Conservation (phyloP, 2,329 filamentous ascomycete species). For the Calonectria ilicicola region DNA sequence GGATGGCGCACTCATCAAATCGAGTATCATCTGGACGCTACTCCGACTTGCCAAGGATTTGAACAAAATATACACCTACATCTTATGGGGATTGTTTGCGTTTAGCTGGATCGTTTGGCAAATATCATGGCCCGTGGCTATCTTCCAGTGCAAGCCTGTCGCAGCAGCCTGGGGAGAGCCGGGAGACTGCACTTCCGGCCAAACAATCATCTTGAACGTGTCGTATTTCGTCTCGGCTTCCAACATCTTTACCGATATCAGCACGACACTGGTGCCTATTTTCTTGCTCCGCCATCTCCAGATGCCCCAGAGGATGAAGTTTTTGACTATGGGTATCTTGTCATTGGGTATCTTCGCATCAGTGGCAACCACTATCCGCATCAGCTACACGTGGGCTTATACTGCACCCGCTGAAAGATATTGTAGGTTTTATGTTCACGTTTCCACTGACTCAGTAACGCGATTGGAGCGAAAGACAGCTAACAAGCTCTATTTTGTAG, state of each 20-base stretch:
- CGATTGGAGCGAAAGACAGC: not conserved
- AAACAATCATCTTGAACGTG: slow-evolving; percentile 26
- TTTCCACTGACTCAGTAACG: not conserved
- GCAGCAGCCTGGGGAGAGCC: slow-evolving; percentile 30
- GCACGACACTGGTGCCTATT: slow-evolving; percentile 23
- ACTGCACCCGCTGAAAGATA: slow-evolving; percentile 9
- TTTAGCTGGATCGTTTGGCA: slow-evolving; percentile 33
- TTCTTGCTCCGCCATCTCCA: slow-evolving; percentile 30
- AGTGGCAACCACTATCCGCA: slow-evolving; percentile 33
- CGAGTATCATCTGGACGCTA: slow-evolving; percentile 31
- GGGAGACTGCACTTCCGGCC: slow-evolving; percentile 28
- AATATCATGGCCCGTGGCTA: slow-evolving; percentile 33
- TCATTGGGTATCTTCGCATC: slow-evolving; percentile 31
- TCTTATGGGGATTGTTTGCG: slow-evolving; percentile 21
- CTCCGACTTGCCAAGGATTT: slow-evolving; percentile 30
- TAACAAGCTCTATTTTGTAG: slow-evolving; percentile 2
- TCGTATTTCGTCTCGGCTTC: slow-evolving; percentile 31
- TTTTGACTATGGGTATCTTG: slow-evolving; percentile 27
- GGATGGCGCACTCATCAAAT: slow-evolving; percentile 30
- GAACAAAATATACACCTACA: slow-evolving; percentile 9
- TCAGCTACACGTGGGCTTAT: slow-evolving; percentile 34
- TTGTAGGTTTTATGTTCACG: slow-evolving; percentile 5
- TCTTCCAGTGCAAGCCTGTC: slow-evolving; percentile 38
- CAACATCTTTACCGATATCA: slow-evolving; percentile 33
- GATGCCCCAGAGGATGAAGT: slow-evolving; percentile 26